Percentiles rank a stretch among this genome's conserved stretches.
phyloP scores from a whole-genome alignment of 2,329 filamentous ascomycete genomes.

The Aspergillus arachidicola region DNA sequence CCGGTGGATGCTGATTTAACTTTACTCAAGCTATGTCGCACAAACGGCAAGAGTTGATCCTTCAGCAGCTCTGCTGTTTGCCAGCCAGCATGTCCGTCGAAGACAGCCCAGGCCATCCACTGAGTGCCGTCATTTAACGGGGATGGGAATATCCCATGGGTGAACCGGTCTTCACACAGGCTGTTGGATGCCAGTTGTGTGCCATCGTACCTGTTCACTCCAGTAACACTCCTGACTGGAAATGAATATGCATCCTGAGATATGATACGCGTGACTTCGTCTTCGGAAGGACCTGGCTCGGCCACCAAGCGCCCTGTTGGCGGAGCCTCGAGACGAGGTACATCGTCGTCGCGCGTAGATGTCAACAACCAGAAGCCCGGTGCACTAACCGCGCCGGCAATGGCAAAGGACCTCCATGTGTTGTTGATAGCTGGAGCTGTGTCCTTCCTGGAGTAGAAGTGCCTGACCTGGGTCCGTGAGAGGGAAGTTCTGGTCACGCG shows the following conservation, averaged over 20 bases:
- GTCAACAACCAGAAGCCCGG: conserved; percentile 25
- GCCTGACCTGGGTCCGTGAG: conserved; percentile 9
- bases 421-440: conserved; percentile 10
- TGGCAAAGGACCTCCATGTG: conserved; percentile 11
- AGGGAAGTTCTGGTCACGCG: conserved; percentile 4
- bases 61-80: conserved; percentile 30
- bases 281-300: conserved; percentile 19
- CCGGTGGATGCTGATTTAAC: conserved; percentile 2
- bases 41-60: conserved; percentile 25
- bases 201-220: conserved; percentile 29
- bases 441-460: conserved; percentile 15
- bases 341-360: conserved; percentile 13
- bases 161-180: conserved; percentile 36
- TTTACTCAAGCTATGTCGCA: conserved; percentile 21
- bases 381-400: conserved; percentile 17
- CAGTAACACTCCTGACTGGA: conserved; percentile 19
- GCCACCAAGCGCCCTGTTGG: conserved; percentile 14
- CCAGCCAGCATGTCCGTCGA: conserved; percentile 42
- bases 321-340: conserved; percentile 19
- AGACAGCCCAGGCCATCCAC: conserved; percentile 43
- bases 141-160: conserved; percentile 28
- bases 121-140: conserved; percentile 24
- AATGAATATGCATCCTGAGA: conserved; percentile 27
- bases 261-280: conserved; percentile 25
- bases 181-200: conserved; percentile 39